Evolutionary conservation across 108 stramenopile species (phyloP), one percentile per base, ranked within the genome.

Genomic region (Phaeodactylum tricornutum): DNA sequence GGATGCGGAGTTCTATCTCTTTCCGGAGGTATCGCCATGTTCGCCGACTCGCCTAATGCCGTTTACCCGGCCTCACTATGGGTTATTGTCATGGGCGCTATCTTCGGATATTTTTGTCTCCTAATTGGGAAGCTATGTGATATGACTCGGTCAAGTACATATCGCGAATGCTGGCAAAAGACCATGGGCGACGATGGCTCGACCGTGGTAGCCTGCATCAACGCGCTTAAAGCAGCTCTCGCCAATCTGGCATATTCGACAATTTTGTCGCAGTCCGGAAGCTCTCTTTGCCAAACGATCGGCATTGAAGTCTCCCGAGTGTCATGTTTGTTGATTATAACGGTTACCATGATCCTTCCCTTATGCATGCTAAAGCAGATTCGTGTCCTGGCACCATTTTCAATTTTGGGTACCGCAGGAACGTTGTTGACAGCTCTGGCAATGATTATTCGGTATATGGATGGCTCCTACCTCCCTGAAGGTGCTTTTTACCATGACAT

Each of bases 1-100:
- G 92, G 87, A 35, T 77, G 85, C 1, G 92, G 92, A 19, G 87
- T 88, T 26, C 78, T 94, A 20, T 71, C 82, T 4, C 55, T 94
- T 21, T 81, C 87, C 9, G 54, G 57, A 29, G 88, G 89, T 8
- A 69, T 86, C 17, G 78, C 74, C 4, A 67, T 73, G 0, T 87
- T 64, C 50, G 61, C 62, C n/a, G 29, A 59, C 20, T 32, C 44
- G 11, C 66, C 69, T 14, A 53, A 43, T 15, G 88, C 80, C 4
- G 20, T 88, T 19, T 3, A 76, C 3, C 69, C 79, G 11, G 74
- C 84, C 0, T 57, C 55, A n/a, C 35, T 47, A 3, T 70, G 73
- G 34, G 77, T 84, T 51, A 15, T 72, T 2, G 23, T 59, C 31
- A 61, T 89, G 50, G 89, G 87, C 14, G 59, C 50, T 1, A 53